These are phyloP conservation scores for Geotrichum klebahnii DNA, from an alignment of 1,139 yeast genomes.

Conservation along the genomic window DNA sequence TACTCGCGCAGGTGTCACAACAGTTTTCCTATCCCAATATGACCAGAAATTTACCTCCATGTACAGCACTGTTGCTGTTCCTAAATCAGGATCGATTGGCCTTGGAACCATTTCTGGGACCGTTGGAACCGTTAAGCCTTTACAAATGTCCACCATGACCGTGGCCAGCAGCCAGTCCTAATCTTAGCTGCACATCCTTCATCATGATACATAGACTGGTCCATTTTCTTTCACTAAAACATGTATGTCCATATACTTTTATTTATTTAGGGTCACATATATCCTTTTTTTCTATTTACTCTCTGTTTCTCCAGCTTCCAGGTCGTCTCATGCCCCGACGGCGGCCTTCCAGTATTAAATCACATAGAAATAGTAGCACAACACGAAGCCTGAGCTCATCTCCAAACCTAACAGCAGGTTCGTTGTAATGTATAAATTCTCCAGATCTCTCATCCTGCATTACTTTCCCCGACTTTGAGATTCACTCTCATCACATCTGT, in stretches of 20 bases:
- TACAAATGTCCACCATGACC: constrained; percentile 23
- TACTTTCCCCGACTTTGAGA: background rate
- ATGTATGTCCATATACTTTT: too few species aligned
- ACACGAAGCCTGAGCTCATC: background rate
- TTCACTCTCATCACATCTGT: background rate
- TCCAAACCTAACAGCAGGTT: background rate
- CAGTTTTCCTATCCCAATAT: constrained; percentile 36
- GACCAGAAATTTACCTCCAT: constrained; percentile 47
- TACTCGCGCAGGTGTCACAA: constrained; percentile 22
- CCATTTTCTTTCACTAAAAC: too few species aligned
- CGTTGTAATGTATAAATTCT: background rate
- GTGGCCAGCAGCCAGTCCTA: background rate
- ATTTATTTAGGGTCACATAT: too few species aligned
- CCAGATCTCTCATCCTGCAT: background rate
- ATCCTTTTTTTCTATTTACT: background rate
- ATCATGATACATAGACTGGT: background rate
- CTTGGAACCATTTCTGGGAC: constrained; percentile 54
- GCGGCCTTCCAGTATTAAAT: too few species aligned
- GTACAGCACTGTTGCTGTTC: constrained; percentile 42
- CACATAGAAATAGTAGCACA: background rate
- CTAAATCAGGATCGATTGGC: constrained; percentile 54
- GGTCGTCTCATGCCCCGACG: too few species aligned
- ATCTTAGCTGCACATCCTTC: background rate
- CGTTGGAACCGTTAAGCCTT: constrained; percentile 47
- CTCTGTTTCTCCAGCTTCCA: background rate